phyloP scores from a whole-genome alignment of 129 eudicot species.

The Solidago caesia region DNA sequence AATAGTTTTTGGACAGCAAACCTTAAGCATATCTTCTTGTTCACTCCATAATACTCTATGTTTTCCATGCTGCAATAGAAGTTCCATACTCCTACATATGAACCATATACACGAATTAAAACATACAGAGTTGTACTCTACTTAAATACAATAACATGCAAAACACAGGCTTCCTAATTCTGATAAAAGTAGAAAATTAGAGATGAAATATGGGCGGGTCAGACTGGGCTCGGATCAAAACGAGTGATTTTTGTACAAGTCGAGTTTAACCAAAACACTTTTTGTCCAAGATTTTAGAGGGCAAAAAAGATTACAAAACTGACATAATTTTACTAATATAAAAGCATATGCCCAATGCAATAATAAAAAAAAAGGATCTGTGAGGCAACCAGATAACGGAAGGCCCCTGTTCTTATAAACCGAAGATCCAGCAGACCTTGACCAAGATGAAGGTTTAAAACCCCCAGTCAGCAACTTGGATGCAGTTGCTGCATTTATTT shows the following conservation, averaged over 20 bases:
- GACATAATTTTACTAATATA: too few species aligned
- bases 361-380: too few species aligned
- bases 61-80: slow-evolving; percentile 26
- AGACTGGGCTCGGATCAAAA: too few species aligned
- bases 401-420: slow-evolving; percentile 36
- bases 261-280: too few species aligned
- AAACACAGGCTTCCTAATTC: too few species aligned
- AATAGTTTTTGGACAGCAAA: neutral
- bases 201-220: too few species aligned
- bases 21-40: slow-evolving; percentile 72
- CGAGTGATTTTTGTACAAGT: too few species aligned
- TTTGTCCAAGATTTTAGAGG: too few species aligned
- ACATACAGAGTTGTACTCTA: neutral
- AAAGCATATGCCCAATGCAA: too few species aligned
- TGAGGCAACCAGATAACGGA: too few species aligned
- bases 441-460: slow-evolving; percentile 74
- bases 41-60: slow-evolving; percentile 48
- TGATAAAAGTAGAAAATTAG: too few species aligned
- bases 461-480: slow-evolving; percentile 68
- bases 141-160: neutral
- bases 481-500: slow-evolving; percentile 65
- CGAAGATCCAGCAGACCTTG: slow-evolving; percentile 40
- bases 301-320: too few species aligned
- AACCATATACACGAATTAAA: slow-evolving; percentile 11
- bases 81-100: slow-evolving; percentile 24